Evolutionary conservation across 345 rosid species (phyloP), one percentile per base, ranked within the genome.

Genomic region (Linum lewisii): DNA sequence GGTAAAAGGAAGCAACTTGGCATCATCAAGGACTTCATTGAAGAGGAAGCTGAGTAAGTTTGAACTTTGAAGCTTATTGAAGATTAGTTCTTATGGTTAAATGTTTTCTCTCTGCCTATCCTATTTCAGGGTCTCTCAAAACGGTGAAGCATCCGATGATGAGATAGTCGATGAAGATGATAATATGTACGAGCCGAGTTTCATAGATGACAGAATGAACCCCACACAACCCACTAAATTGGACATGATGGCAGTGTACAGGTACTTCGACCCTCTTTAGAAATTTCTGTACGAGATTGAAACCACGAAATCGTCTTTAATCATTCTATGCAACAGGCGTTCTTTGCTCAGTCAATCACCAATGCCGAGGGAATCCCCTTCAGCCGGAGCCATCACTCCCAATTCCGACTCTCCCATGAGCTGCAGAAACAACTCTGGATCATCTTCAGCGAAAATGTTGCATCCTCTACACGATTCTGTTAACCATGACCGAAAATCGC

Each of bases 341-440:
- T 92, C 97, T 54, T 77, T 92, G 78, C 91, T 92, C 63, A 92
- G 86, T 66, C 98, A 92, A 64, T 88, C 93, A 55, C 98, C 98
- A 55, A 59, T 80, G 62, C 79, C 24, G 22, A 69, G 74, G 62
- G 81, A 66, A 67, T 66, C 75, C 32, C 60, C 58, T 44, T 63
- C 67, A 59, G 47, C 58, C 62, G 69, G 69, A 15, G 19, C 75
- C 49, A 57, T 57, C 22, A 77, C 81, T 66, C 84, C 81, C 6
- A 68, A 72, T 52, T 72, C 61, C 38, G 68, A 72, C 23, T 71
- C 73, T 49, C 54, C 64, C 38, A 60, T 70, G 24, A 62, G 69
- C 72, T 74, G 65, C 37, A 75, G 29, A 52, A 54, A 57, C 44
- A 77, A 66, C 64, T 70, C 76, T 29, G 68, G 70, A 66, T 71